Conservation (phyloP, 2,329 filamentous ascomycete species). For the Exophiala phaeomuriformis region DNA sequence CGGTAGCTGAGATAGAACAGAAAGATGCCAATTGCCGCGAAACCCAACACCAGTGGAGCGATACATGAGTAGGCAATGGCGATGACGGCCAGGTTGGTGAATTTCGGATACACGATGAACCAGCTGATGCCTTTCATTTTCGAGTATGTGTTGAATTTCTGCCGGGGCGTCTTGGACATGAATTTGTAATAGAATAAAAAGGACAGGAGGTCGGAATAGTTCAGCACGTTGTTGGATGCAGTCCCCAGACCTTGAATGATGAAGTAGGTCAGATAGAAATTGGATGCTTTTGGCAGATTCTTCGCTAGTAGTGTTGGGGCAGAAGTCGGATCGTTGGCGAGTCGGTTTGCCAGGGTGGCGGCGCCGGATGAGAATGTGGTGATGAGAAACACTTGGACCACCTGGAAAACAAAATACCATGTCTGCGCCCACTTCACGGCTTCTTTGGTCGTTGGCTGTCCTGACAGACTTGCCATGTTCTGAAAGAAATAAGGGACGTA, state of each 20-base stretch:
- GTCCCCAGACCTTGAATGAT: constrained; percentile 72
- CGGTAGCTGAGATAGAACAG: constrained; percentile 81
- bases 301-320: constrained; percentile 61
- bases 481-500: constrained; percentile 81
- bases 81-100: constrained; percentile 78
- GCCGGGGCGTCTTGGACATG: constrained; percentile 56
- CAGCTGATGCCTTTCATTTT: constrained; percentile 68
- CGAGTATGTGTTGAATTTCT: constrained; percentile 68
- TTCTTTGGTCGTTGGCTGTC: constrained; percentile 68
- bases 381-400: constrained; percentile 85
- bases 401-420: constrained; percentile 65
- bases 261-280: constrained; percentile 94
- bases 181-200: constrained; percentile 24
- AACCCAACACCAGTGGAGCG: constrained; percentile 74
- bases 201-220: constrained; percentile 48
- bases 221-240: constrained; percentile 43
- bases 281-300: constrained; percentile 77
- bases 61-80: constrained; percentile 83
- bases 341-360: constrained; percentile 58
- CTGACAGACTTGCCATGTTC: constrained; percentile 69
- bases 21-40: constrained; percentile 68
- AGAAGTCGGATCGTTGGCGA: constrained; percentile 57
- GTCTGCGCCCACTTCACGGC: constrained; percentile 87
- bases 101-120: constrained; percentile 75
- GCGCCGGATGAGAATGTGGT: constrained; percentile 70